Evolutionary conservation across 2,329 filamentous ascomycete genomes (phyloP).

Genomic region (Colletotrichum somersetense): DNA sequence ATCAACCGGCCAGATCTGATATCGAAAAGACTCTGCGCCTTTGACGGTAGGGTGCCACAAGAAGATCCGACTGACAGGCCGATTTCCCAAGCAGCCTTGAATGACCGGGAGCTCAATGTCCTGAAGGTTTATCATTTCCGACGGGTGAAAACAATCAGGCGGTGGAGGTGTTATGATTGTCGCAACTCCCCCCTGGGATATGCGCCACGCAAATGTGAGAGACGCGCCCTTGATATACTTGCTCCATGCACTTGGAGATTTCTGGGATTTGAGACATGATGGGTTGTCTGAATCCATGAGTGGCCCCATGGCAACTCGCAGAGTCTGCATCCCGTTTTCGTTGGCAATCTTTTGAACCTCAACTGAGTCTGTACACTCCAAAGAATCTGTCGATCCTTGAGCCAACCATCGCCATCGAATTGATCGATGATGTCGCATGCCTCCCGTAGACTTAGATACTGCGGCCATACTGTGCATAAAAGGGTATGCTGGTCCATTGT

Average conservation of each 20-base stretch:
- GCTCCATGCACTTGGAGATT: background rate
- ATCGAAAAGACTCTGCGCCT: background rate
- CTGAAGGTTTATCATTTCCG: background rate
- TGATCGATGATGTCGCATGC: background rate
- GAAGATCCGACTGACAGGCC: background rate
- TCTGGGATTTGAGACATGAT: background rate
- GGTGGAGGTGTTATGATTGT: constrained; percentile 6
- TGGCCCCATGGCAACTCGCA: background rate
- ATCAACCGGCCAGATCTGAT: background rate
- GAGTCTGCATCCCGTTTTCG: background rate
- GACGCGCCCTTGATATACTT: constrained; percentile 1
- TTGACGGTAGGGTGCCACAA: background rate
- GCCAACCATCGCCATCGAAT: background rate
- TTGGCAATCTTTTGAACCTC: background rate
- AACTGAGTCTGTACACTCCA: background rate
- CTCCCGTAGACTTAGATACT: background rate
- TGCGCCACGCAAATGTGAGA: constrained; percentile 3
- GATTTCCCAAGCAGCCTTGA: background rate
- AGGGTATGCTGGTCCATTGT: constrained; percentile 1
- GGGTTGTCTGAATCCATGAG: background rate
- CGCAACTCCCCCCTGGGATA: background rate
- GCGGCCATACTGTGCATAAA: constrained; percentile 4
- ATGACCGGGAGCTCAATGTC: constrained; percentile 4
- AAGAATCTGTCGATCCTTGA: background rate
- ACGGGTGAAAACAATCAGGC: background rate